These are phyloP conservation scores for Trichoderma hamatum DNA, from an alignment of 2,329 filamentous ascomycete genomes.

Conservation along the genomic window DNA sequence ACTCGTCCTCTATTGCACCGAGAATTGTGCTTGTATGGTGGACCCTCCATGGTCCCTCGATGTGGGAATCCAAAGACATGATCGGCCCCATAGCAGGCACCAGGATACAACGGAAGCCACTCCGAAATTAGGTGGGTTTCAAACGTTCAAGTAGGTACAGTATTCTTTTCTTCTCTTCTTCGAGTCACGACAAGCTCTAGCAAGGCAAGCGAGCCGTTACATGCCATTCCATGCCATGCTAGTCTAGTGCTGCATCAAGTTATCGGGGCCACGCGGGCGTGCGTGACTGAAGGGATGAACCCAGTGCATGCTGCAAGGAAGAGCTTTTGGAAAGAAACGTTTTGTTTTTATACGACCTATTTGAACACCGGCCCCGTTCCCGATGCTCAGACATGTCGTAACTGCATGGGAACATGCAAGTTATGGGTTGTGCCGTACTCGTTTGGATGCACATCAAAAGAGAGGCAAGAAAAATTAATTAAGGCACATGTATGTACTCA, in stretches of 20 bases:
- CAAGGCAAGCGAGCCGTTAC: constrained; percentile 6
- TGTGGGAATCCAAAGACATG: not conserved
- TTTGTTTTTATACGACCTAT: not conserved
- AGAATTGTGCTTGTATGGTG: not conserved
- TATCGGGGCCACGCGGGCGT: not conserved
- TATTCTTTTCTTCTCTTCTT: not conserved
- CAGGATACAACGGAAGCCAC: constrained; percentile 3
- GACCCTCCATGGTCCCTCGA: not conserved
- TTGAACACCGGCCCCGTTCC: constrained; percentile 1
- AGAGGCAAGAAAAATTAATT: not conserved
- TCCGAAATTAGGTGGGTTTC: constrained; percentile 10
- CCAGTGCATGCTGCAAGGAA: not conserved
- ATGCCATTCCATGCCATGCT: not conserved
- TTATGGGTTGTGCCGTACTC: not conserved
- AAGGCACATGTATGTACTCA: not conserved
- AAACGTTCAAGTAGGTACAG: not conserved
- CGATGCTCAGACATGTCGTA: not conserved
- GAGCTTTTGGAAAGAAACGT: not conserved
- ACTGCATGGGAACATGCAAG: not conserved
- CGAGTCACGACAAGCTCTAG: not conserved
- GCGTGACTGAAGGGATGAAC: not conserved
- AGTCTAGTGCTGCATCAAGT: not conserved
- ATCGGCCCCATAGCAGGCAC: not conserved
- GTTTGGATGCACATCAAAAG: not conserved
- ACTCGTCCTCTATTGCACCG: not conserved